These are phyloP conservation scores for Acer campestre DNA, from an alignment of 345 rosid species.

Conservation along the genomic window DNA sequence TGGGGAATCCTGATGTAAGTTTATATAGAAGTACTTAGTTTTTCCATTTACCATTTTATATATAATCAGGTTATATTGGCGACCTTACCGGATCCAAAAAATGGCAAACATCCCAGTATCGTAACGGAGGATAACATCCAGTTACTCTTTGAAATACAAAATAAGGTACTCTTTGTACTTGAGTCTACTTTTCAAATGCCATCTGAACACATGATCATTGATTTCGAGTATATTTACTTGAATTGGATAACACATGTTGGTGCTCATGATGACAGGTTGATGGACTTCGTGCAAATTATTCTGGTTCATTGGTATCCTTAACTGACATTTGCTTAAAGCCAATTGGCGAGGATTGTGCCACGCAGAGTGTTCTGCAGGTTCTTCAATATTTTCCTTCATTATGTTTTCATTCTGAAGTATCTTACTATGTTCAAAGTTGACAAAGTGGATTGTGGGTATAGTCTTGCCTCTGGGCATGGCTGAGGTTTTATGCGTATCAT, in stretches of 20 bases:
- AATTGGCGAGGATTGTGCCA: conserved; percentile 87
- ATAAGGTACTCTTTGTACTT: conserved; percentile 56
- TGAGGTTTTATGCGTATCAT: background rate
- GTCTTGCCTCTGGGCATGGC: background rate
- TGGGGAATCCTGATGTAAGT: too few relatives aligned
- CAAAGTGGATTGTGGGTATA: background rate
- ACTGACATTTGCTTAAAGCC: conserved; percentile 95
- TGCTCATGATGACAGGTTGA: conserved; percentile 62
- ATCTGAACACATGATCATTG: background rate
- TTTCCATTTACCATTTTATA: conserved; percentile 3
- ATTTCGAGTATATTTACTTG: conserved; percentile 1
- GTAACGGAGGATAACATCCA: conserved; percentile 81
- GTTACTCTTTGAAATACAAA: conserved; percentile 90
- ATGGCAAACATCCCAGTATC: conserved; percentile 64
- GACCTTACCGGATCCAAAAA: conserved; percentile 57
- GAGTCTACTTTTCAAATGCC: conserved; percentile 20
- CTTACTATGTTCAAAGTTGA: background rate
- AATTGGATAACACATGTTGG: conserved; percentile 13
- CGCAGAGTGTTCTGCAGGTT: conserved; percentile 96
- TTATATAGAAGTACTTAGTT: background rate
- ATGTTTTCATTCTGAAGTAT: background rate
- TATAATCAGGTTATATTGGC: conserved; percentile 77
- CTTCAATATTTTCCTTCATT: conserved; percentile 13
- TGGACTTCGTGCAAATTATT: conserved; percentile 73
- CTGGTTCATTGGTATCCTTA: conserved; percentile 67